phyloP scores from a whole-genome alignment of 2,329 filamentous ascomycete genomes.

The Uncinocarpus reesii region DNA sequence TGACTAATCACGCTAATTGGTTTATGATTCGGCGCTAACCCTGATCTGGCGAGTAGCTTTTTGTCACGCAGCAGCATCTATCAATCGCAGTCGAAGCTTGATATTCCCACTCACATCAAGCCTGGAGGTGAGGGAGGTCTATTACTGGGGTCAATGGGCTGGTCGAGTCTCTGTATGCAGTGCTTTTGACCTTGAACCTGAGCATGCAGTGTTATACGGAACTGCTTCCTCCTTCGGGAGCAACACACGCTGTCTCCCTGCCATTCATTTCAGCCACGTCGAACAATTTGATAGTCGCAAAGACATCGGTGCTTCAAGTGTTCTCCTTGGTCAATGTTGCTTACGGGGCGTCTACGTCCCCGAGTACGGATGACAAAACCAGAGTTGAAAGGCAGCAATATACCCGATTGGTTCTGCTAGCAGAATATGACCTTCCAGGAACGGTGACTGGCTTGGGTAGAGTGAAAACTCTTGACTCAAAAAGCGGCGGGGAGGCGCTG shows the following conservation, averaged over 20 bases:
- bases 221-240: slow-evolving; percentile 83
- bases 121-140: background rate
- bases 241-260: slow-evolving; percentile 73
- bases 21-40: no score
- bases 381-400: slow-evolving; percentile 55
- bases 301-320: slow-evolving; percentile 84
- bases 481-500: slow-evolving; percentile 72
- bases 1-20: no score
- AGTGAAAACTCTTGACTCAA: slow-evolving; percentile 61
- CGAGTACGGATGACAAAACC: slow-evolving; percentile 41
- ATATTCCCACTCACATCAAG: background rate
- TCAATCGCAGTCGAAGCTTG: slow-evolving; percentile 1
- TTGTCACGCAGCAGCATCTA: background rate
- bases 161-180: background rate
- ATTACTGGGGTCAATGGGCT: background rate
- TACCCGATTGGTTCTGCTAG: slow-evolving; percentile 71
- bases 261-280: slow-evolving; percentile 66
- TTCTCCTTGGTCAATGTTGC: slow-evolving; percentile 60
- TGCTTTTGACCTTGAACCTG: background rate
- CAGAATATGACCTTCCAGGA: slow-evolving; percentile 73
- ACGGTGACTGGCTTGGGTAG: slow-evolving; percentile 73
- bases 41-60: no score
- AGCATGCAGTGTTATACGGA: slow-evolving; percentile 96
- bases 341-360: slow-evolving; percentile 35
- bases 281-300: slow-evolving; percentile 81